A percentile compares a stretch with the other conserved stretches of the same genome.
phyloP scores from a whole-genome alignment of 179 eudicot genomes.

The Gypsophila paniculata region DNA sequence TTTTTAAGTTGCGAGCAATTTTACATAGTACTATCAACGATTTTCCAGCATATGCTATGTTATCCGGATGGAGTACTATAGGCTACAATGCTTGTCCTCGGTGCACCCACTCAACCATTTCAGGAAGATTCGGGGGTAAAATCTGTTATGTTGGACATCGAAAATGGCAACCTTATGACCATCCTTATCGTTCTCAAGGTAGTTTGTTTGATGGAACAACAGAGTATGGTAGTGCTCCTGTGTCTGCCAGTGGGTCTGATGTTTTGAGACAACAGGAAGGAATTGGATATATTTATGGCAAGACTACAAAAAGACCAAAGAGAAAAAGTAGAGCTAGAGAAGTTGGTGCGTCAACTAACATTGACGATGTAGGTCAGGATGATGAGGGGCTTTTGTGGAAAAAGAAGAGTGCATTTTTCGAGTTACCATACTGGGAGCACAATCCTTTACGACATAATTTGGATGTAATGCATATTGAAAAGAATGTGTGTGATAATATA shows the following conservation, averaged over 20 bases:
- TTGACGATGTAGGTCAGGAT: not conserved
- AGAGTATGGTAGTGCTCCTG: slow-evolving; percentile 6
- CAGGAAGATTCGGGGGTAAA: no score
- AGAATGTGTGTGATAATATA: slow-evolving; percentile 20
- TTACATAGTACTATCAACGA: no score
- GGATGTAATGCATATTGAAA: slow-evolving; percentile 25
- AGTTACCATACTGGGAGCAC: slow-evolving; percentile 15
- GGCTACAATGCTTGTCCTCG: no score
- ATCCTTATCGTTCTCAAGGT: slow-evolving; percentile 5
- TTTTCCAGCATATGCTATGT: no score
- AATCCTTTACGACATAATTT: slow-evolving; percentile 16
- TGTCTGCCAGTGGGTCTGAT: not conserved
- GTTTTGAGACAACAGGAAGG: slow-evolving; percentile 7
- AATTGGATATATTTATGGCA: slow-evolving; percentile 12
- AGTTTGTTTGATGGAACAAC: slow-evolving; percentile 13
- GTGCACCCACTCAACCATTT: no score
- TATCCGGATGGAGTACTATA: no score
- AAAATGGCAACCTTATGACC: slow-evolving; percentile 13
- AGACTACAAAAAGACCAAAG: not conserved
- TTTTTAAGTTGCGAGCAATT: no score
- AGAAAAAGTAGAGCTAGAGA: not conserved
- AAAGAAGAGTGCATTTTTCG: not conserved
- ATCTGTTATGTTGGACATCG: not conserved
- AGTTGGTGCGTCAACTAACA: slow-evolving; percentile 2
- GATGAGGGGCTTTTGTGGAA: not conserved